A percentile compares a stretch with the other conserved stretches of the same genome.
Conservation (phyloP, 805 yeast genomes). For the Candida nitratophila region DNA sequence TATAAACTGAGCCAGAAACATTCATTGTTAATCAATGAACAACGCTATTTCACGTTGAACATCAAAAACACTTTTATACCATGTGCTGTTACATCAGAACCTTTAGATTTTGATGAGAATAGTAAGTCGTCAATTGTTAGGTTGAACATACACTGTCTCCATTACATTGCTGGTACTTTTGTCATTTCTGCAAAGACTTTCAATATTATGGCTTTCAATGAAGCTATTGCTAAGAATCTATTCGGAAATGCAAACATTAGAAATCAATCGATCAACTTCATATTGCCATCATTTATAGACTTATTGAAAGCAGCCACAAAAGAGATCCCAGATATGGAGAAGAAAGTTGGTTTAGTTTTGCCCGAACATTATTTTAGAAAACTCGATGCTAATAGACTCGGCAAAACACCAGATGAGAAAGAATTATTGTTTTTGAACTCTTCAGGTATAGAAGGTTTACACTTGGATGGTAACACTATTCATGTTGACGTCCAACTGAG, state of each 20-base stretch:
- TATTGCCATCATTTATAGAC: slow-evolving; percentile 57
- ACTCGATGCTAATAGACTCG: slow-evolving; percentile 36
- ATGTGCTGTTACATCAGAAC: slow-evolving; percentile 64
- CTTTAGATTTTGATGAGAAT: slow-evolving; percentile 39
- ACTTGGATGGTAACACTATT: slow-evolving; percentile 59
- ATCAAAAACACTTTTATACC: slow-evolving; percentile 46
- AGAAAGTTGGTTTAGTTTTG: slow-evolving; percentile 63
- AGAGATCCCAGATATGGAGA: slow-evolving; percentile 32
- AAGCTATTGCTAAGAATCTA: slow-evolving; percentile 67
- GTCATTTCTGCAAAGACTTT: slow-evolving; percentile 49
- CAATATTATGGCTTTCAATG: slow-evolving; percentile 64
- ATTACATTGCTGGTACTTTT: slow-evolving; percentile 83
- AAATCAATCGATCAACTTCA: slow-evolving; percentile 42
- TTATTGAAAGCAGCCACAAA: slow-evolving; percentile 35
- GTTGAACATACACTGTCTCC: slow-evolving; percentile 67
- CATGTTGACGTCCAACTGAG: slow-evolving; percentile 77
- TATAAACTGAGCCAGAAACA: slow-evolving; percentile 24
- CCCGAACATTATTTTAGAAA: slow-evolving; percentile 90
- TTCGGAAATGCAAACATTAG: slow-evolving; percentile 58
- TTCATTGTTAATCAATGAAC: slow-evolving; percentile 41
- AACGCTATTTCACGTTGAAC: slow-evolving; percentile 57
- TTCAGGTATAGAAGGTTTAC: slow-evolving; percentile 61
- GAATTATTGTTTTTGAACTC: slow-evolving; percentile 50
- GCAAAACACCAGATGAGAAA: slow-evolving; percentile 30
- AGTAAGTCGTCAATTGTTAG: slow-evolving; percentile 30